Base-by-base conservation (phyloP, 2,329 filamentous ascomycete species). In the Taxawa tesnikishii region DNA sequence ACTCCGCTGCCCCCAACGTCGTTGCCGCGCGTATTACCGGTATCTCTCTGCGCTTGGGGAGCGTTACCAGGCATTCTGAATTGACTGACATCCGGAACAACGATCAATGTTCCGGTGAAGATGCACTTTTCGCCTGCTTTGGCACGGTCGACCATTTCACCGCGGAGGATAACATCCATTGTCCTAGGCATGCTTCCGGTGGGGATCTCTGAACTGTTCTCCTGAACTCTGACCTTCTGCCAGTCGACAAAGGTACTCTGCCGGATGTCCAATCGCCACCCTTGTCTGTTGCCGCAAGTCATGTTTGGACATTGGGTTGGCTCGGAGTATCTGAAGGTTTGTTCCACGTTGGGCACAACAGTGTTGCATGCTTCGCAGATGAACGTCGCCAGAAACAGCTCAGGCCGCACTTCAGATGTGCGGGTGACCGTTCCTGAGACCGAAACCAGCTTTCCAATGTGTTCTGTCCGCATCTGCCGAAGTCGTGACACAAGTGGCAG, bases 91-190 rank as follows among this genome's bases (percentile, higher is more conserved):
- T 98, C 90, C 0, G 90, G 90, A 19, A 98, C 85, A 12, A 98
- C 90, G 38, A 98, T 96, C 42, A 96, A 62, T 4, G 87, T 87
- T 42, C 90, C 90, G 0, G 88, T 96, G 56, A 98, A 98, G 49
- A 98, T 83, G 56, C 90, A 98, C 59, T 93, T 94, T 59, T 98
- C 90, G 42, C 90, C 90, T 29, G 90, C 90, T 63, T 96, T 96
- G 32, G 88, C 87, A 31, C 90, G 77, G 49, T 98, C 90, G 15
- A 98, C 90, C 63, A 98, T 94, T 55, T 98, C 90, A 49, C 90
- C 90, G 38, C 90, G 79, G 19, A 98, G 60, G 44, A 98, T 94
- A 26, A 98, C 81, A 49, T 98, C 90, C 74, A 98, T 90, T 3
- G 90, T 98, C 38, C 90, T 74, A 15, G 90, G 90, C 90, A 98